Conservation (phyloP, 2,329 filamentous ascomycete genomes). For the Coniochaeta prunicola region DNA sequence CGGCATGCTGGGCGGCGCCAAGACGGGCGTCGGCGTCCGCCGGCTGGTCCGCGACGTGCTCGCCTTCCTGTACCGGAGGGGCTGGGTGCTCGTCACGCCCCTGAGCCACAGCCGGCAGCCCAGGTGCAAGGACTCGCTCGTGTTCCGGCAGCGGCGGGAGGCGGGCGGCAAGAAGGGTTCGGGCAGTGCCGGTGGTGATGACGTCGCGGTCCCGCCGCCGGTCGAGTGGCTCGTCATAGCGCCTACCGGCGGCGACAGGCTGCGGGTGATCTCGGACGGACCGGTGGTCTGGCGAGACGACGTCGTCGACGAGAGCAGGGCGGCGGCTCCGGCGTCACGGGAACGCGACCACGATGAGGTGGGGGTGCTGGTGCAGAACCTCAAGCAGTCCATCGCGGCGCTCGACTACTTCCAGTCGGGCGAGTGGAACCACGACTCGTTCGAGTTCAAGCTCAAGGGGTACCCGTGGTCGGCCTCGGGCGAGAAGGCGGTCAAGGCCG, state of each 20-base stretch:
- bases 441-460: slow-evolving; percentile 13
- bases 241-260: slow-evolving; percentile 2
- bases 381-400: slow-evolving; percentile 8
- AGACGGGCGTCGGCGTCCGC: slow-evolving; percentile 9
- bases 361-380: slow-evolving; percentile 5
- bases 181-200: neutral
- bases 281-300: neutral
- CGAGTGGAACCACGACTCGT: slow-evolving; percentile 11
- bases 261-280: slow-evolving; percentile 10
- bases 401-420: slow-evolving; percentile 9
- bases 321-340: neutral
- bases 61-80: slow-evolving; percentile 10
- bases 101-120: slow-evolving; percentile 8
- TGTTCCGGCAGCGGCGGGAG: slow-evolving; percentile 8
- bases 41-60: slow-evolving; percentile 15
- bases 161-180: neutral
- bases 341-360: slow-evolving; percentile 5
- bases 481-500: slow-evolving; percentile 7
- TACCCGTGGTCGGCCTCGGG: slow-evolving; percentile 10
- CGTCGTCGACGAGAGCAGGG: neutral
- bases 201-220: neutral
- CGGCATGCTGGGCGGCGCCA: neutral
- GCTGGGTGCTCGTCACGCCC: slow-evolving; percentile 11
- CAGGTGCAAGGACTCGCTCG: slow-evolving; percentile 12
- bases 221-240: slow-evolving; percentile 12